These are phyloP conservation scores for Novymonas esmeraldas DNA, from an alignment of 208 protist genomes.

Conservation along the genomic window DNA sequence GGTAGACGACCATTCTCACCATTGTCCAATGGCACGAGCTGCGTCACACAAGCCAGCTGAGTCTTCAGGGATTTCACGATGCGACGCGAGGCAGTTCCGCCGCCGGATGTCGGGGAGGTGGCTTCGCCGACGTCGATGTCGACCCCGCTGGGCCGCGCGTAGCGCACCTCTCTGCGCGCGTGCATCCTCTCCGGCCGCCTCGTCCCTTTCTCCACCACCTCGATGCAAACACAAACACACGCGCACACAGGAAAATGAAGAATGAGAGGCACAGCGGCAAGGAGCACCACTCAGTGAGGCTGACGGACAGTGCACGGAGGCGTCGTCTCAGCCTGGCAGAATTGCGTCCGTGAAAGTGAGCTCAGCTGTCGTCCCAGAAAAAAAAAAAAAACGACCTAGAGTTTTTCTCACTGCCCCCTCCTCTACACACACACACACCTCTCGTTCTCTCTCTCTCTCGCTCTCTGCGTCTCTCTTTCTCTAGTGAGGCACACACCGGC, in stretches of 20 bases:
- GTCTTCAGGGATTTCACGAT: slow-evolving; percentile 62
- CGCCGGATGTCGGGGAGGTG: slow-evolving; percentile 12
- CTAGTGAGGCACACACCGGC: slow-evolving; percentile 1
- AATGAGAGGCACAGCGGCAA: slow-evolving; percentile 4
- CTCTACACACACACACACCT: too few relatives aligned
- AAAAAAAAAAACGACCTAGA: too few relatives aligned
- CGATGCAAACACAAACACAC: not conserved
- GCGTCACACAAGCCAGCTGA: slow-evolving; percentile 42
- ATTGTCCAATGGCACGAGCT: slow-evolving; percentile 69
- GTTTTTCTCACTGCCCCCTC: too few relatives aligned
- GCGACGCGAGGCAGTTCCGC: slow-evolving; percentile 37
- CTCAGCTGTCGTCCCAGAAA: too few relatives aligned
- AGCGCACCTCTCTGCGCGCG: not conserved
- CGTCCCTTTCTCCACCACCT: too few relatives aligned
- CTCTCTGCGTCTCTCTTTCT: too few relatives aligned
- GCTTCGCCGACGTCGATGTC: slow-evolving; percentile 8
- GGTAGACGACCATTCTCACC: slow-evolving; percentile 15
- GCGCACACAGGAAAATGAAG: slow-evolving; percentile 5
- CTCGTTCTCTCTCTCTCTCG: too few relatives aligned
- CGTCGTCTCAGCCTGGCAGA: too few relatives aligned
- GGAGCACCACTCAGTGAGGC: too few relatives aligned
- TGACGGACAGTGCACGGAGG: too few relatives aligned
- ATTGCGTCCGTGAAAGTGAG: too few relatives aligned
- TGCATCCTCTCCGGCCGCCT: slow-evolving; percentile 8
- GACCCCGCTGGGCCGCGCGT: slow-evolving; percentile 3